Percentiles rank a stretch among this genome's conserved stretches.
Evolutionary conservation across 768 basidiomycete species (phyloP).

Genomic region (Pilatotrama ljubarskyi): DNA sequence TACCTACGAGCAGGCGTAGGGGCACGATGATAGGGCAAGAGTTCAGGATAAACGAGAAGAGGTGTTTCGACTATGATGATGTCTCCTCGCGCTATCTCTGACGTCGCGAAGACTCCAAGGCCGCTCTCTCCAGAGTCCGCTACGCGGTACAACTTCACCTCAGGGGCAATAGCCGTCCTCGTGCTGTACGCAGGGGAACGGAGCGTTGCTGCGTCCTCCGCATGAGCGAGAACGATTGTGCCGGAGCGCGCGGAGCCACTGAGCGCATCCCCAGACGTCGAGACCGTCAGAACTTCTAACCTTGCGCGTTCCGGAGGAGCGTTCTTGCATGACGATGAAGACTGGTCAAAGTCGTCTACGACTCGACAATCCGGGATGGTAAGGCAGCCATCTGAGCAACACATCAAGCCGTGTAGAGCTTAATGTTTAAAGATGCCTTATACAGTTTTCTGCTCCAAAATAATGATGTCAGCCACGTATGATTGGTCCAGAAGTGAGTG

Average conservation of each 20-base stretch:
- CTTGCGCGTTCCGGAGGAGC: too few species aligned
- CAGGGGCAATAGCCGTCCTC: neutral
- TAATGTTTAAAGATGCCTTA: too few species aligned
- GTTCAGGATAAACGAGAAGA: conserved; percentile 4
- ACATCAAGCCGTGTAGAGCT: too few species aligned
- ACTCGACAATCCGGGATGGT: too few species aligned
- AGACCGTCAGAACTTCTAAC: neutral
- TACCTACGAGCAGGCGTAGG: neutral
- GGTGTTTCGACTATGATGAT: conserved; percentile 8
- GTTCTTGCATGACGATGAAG: too few species aligned
- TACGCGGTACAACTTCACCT: neutral
- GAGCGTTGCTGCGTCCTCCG: neutral
- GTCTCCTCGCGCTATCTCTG: neutral
- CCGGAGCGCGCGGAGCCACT: too few species aligned
- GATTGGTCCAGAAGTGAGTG: too few species aligned
- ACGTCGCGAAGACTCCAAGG: neutral
- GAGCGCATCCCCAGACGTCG: neutral
- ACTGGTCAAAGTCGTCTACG: too few species aligned
- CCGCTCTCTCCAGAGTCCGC: neutral
- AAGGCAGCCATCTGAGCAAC: too few species aligned
- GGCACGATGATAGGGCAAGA: conserved; percentile 2
- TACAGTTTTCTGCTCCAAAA: too few species aligned
- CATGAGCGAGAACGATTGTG: neutral
- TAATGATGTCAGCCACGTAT: too few species aligned
- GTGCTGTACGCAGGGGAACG: neutral